phyloP scores from a whole-genome alignment of 306 rosid species.

The Castanopsis chinensis region DNA sequence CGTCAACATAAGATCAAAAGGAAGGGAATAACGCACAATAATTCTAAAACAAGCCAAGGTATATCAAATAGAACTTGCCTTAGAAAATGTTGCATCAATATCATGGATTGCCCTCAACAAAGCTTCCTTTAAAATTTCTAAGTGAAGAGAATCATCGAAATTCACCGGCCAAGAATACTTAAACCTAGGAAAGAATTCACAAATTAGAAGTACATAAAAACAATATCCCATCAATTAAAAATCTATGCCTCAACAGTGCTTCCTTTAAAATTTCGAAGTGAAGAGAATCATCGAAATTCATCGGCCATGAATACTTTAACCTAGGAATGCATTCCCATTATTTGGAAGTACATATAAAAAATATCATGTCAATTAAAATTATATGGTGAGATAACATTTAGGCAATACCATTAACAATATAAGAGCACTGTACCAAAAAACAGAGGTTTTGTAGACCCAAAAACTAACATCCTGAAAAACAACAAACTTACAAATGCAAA shows the following conservation, averaged over 20 bases:
- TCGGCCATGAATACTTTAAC: conserved; percentile 57
- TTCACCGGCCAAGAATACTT: conserved; percentile 53
- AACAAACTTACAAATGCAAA: not conserved
- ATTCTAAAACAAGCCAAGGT: conserved; percentile 14
- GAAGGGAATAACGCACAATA: conserved; percentile 4
- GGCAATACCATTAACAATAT: not conserved
- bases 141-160: conserved; percentile 69
- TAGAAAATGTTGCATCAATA: conserved; percentile 79
- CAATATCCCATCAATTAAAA: not conserved
- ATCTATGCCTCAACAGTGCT: conserved; percentile 58
- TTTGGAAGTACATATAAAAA: conserved; percentile 14
- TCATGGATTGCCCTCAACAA: conserved; percentile 84
- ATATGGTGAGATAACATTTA: conserved; percentile 2
- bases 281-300: conserved; percentile 57
- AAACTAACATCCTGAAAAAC: not conserved
- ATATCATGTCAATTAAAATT: not conserved
- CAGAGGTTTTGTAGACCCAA: not conserved
- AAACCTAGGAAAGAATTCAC: conserved; percentile 55
- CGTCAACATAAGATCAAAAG: conserved; percentile 35
- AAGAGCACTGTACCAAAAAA: not conserved
- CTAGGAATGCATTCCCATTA: conserved; percentile 37
- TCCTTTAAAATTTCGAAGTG: conserved; percentile 92
- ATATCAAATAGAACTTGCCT: conserved; percentile 45
- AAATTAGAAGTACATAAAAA: conserved; percentile 13
- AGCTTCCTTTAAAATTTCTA: conserved; percentile 92